Base-by-base conservation (phyloP, 208 protist genomes). In the Acanthamoeba royreba region DNA sequence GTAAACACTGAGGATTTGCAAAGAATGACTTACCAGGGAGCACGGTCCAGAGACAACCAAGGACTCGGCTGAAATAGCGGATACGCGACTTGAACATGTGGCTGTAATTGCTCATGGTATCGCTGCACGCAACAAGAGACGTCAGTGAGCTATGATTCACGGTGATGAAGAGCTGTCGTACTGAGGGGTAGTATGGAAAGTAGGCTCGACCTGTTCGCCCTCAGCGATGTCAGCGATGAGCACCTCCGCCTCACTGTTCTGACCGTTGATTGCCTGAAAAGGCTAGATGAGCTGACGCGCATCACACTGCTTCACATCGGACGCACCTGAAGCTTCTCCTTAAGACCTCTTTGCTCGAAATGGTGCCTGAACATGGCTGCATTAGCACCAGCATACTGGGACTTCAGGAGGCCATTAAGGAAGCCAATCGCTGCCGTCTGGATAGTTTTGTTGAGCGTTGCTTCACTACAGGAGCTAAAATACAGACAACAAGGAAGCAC, bases 61-160 rank as follows among this genome's bases (percentile, higher is more conserved):
- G 49, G 19, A 66, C 52, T 43, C 81, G 81, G 19, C 47, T 42
- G 81, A 89, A 89, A 35, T 43, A 89, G 49, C 81, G 81, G 4
- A 89, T 45, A 49, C 81, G 81, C 13, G 81, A 55, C 52, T 89
- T 66, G 52, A 89, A 89, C 81, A 69, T 55, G 49, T 89, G 45
- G 49, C 81, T 89, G 81, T 89, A 89, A 40, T 66, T 69, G 52
- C 81, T 89, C 81, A 63, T 63, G 35, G 81, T 89, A 42, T 89
- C 81, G 47, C 81, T 89, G 31, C 15, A 11, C 5, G 33, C 17
- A 13, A 8, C 33, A 38, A 74, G 33, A 0, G 63, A 1, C 35
- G 2, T 17, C 8, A 3, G 17, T 45, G 17, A 28, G 63, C 11
- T 74, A 74, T 2, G 25, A 74, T 33, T 74, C 33, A 38, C 33